A percentile compares a stretch with the other conserved stretches of the same genome.
phyloP scores from a whole-genome alignment of 768 basidiomycete species.

The Tylopilus sp. region DNA sequence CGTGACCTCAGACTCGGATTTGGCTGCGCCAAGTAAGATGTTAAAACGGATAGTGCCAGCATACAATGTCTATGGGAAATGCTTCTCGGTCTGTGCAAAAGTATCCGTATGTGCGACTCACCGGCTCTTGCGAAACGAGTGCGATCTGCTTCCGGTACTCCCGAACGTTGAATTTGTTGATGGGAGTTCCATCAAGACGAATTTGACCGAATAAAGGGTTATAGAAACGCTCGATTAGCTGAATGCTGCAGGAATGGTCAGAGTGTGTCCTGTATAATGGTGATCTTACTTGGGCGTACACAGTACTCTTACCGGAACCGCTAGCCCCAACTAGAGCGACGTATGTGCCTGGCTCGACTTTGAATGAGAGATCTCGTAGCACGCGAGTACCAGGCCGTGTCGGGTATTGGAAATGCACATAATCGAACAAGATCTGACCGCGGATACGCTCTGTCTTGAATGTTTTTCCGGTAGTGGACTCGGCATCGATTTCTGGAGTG shows the following conservation, averaged over 20 bases:
- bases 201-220: constrained; percentile 72
- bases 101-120: constrained; percentile 9
- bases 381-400: constrained; percentile 82
- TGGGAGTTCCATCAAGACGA: constrained; percentile 70
- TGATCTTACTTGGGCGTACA: constrained; percentile 44
- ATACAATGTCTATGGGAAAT: constrained; percentile 59
- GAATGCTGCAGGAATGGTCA: constrained; percentile 48
- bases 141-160: constrained; percentile 88
- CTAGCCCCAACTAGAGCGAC: constrained; percentile 81
- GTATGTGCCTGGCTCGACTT: constrained; percentile 73
- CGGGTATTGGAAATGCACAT: constrained; percentile 88
- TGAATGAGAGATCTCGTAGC: constrained; percentile 68
- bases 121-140: constrained; percentile 86
- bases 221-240: constrained; percentile 84
- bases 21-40: constrained; percentile 82
- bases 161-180: constrained; percentile 75
- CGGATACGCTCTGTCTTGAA: constrained; percentile 42
- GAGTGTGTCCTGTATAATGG: no score
- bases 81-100: not conserved
- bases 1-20: constrained; percentile 73
- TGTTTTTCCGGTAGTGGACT: constrained; percentile 60
- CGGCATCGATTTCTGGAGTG: constrained; percentile 74
- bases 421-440: constrained; percentile 73
- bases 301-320: constrained; percentile 80
- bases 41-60: constrained; percentile 92